A percentile compares a stretch with the other conserved stretches of the same genome.
These are phyloP conservation scores for Leccinellum rugosiceps DNA, from an alignment of 768 basidiomycete species.

Conservation along the genomic window DNA sequence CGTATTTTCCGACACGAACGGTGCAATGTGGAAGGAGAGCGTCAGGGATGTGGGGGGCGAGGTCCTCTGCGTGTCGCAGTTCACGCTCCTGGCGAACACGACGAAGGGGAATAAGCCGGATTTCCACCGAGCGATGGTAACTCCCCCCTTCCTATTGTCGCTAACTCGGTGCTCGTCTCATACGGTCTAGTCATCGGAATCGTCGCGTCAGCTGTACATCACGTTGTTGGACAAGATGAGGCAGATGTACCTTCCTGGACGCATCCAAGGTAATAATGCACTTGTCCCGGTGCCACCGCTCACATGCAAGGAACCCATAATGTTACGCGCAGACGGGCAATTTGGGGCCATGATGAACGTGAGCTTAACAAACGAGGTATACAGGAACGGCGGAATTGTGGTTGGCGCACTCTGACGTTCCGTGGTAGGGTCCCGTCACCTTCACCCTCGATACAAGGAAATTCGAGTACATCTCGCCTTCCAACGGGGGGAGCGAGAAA, in stretches of 20 bases:
- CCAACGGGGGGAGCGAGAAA: conserved; percentile 7
- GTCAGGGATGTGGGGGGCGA: conserved; percentile 90
- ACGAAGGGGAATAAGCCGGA: conserved; percentile 88
- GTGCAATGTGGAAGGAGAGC: conserved; percentile 80
- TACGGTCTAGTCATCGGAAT: conserved; percentile 46
- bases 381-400: conserved; percentile 9
- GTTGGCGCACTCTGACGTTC: conserved; percentile 3
- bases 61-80: conserved; percentile 92
- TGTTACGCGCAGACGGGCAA: conserved; percentile 61
- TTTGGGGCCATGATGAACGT: conserved; percentile 99
- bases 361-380: conserved; percentile 80
- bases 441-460: conserved; percentile 82
- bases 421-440: conserved; percentile 72
- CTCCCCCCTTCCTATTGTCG: conserved; percentile 16
- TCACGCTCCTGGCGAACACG: conserved; percentile 85
- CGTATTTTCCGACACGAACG: conserved; percentile 62
- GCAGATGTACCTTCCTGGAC: conserved; percentile 64
- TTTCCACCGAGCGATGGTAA: conserved; percentile 91
- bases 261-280: conserved; percentile 63
- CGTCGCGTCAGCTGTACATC: conserved; percentile 67
- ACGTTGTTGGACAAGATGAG: conserved; percentile 69
- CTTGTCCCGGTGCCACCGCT: background rate
- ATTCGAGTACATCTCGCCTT: conserved; percentile 56
- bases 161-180: too few species aligned
- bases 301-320: background rate